Evolutionary conservation across 495 filamentous ascomycete species (phyloP).

Genomic region (Viridothelium virens): DNA sequence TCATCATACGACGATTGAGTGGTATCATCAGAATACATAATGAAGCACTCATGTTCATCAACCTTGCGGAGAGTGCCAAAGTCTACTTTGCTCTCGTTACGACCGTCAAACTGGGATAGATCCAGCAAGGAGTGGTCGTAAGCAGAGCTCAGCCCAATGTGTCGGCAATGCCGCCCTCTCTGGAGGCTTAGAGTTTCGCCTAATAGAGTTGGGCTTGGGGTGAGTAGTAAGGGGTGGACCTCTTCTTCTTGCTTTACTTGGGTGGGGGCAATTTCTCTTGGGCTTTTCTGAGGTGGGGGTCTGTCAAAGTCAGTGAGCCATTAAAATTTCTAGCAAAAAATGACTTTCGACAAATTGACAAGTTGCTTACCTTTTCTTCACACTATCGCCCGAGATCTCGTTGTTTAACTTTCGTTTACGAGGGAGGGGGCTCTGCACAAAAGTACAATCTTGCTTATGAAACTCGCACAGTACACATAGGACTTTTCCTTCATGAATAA

Average conservation of each 20-base stretch:
- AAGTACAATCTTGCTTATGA: slow-evolving; percentile 44
- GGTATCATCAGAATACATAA: slow-evolving; percentile 61
- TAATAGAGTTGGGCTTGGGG: slow-evolving; percentile 16
- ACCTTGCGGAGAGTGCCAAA: slow-evolving; percentile 69
- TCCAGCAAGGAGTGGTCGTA: slow-evolving; percentile 67
- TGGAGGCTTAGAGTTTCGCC: slow-evolving; percentile 38
- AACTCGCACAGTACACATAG: slow-evolving; percentile 48
- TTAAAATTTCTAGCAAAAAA: neutral
- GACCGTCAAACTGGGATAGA: slow-evolving; percentile 60
- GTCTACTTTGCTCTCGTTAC: slow-evolving; percentile 61
- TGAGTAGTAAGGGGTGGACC: neutral
- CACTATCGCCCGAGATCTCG: slow-evolving; percentile 8
- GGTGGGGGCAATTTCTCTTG: neutral
- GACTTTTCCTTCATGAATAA: slow-evolving; percentile 84
- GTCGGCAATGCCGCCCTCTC: slow-evolving; percentile 34
- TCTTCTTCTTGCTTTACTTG: slow-evolving; percentile 7
- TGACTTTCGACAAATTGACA: neutral
- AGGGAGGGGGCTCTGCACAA: slow-evolving; percentile 42
- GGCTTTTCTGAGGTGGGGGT: slow-evolving; percentile 9
- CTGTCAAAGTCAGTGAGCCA: neutral
- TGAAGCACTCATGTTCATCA: slow-evolving; percentile 74
- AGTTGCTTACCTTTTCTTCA: slow-evolving; percentile 29
- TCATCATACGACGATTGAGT: slow-evolving; percentile 55
- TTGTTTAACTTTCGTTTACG: slow-evolving; percentile 43
- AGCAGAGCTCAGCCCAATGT: slow-evolving; percentile 49